Evolutionary conservation across 176 grass and related monocot species (phyloP), one percentile per base, ranked within the genome.

Genomic region (Metroxylon sagu): DNA sequence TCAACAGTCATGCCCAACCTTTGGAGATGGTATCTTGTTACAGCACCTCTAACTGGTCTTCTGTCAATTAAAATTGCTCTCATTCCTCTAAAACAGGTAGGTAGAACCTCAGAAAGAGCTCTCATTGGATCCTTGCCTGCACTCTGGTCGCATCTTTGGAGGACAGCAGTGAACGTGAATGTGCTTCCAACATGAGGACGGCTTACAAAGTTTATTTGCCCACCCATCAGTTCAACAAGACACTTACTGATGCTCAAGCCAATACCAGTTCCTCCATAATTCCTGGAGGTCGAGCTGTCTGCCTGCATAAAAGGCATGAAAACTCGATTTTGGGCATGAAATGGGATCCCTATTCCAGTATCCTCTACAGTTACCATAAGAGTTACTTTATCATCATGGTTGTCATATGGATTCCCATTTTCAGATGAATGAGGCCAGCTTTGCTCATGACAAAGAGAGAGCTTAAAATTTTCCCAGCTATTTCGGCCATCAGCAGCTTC

Each of bases 271-370:
- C 93, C 93, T 23, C 93, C 88, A 68, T 83, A 89, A 29, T 80
- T 98, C 64, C 93, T 85, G 10, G 88, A 92, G 39, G 93, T 92
- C 18, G 93, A 98, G 72, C 88, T 98, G 59, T 98, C 84, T 60
- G 93, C 93, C 73, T 92, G 93, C 93, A 98, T 98, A 73, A 98
- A 98, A 67, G 93, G 93, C 49, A 79, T 69, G 71, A 98, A 98
- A 49, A 92, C 93, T 58, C 85, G 79, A 63, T 65, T 55, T 74
- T 98, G 93, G 53, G 79, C 88, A 28, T 89, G 73, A 56, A 83
- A 59, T 49, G 87, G 93, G 78, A 98, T 98, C n/a, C 93, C 93
- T 49, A 82, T 79, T 17, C 88, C 93, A 18, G 93, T 98, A 80
- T 98, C 93, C 77, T 98, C 93, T 66, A 98, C 82, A 30, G 81